Evolutionary conservation across 495 filamentous ascomycete species (phyloP), one percentile per base, ranked within the genome.

Genomic region (Amphirosellinia nigrospora): DNA sequence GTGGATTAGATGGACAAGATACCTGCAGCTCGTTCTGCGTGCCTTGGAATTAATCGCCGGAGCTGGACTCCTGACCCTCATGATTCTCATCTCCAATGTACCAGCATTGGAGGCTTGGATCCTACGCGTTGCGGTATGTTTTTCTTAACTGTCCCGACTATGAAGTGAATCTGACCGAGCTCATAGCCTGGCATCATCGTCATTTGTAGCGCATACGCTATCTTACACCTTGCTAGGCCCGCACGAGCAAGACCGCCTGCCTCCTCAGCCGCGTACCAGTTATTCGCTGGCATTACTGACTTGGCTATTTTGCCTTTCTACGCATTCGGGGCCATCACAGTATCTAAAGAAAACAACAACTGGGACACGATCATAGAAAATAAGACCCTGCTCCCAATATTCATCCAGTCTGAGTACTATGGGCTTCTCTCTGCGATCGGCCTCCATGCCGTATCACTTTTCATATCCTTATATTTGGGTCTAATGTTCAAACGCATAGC

Each of bases 241-340:
- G 85, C 91, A 0, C 86, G 89, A 65, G 84, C 80, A 23, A 87
- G 93, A 26, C 89, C 93, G 3, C 87, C 94, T 1, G 90, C 83
- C 8, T 94, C 92, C 52, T 91, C 93, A 7, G 90, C 92, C 10
- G 93, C 91, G 68, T 97, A 97, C 77, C 93, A 94, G 77, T 74
- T 95, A 48, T 97, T 96, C 73, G 89, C 94, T 16, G 81, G 88
- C 8, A 79, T 91, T 26, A 86, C 91, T 13, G 94, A 98, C 75
- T 79, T 88, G 13, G 87, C 87, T 13, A 80, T 94, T 32, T 80
- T 95, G 36, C 91, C 93, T 4, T 91, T 96, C 74, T 94, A 94
- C 69, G 86, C 89, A 26, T 95, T 93, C 74, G 89, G 89, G 2
- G 87, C 88, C 10, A 79, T 91, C 39, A 79, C 91, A 13, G 81